These are phyloP conservation scores for Conticribra weissflogii DNA, from an alignment of 108 stramenopile genomes.

Conservation along the genomic window DNA sequence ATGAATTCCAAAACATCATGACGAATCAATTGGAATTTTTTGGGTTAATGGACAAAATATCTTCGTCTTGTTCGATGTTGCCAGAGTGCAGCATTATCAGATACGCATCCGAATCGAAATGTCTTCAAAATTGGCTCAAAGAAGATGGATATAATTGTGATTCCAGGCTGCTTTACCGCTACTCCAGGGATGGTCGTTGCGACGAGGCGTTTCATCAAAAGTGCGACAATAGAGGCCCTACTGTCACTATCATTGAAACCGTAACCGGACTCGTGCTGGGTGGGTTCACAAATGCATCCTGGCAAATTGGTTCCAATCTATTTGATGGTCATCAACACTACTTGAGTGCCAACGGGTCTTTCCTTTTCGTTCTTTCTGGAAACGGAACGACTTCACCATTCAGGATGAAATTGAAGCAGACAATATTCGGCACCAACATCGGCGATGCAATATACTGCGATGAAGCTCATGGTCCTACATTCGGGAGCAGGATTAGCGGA, in stretches of 20 bases:
- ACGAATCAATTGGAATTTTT: constrained; percentile 20
- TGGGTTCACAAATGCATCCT: constrained; percentile 14
- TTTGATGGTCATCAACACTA: no score
- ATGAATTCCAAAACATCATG: constrained; percentile 18
- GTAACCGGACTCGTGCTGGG: constrained; percentile 10
- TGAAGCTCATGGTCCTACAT: constrained; percentile 6
- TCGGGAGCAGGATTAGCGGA: constrained; percentile 9
- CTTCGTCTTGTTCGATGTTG: no score
- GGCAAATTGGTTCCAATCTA: constrained; percentile 5
- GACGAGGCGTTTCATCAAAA: background rate
- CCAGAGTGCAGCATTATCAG: constrained; percentile 22
- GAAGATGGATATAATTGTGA: constrained; percentile 8
- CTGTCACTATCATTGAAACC: constrained; percentile 24
- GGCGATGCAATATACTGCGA: constrained; percentile 9
- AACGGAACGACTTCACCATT: constrained; percentile 3
- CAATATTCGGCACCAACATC: no score
- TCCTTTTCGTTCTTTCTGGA: constrained; percentile 23
- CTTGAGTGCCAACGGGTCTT: constrained; percentile 21
- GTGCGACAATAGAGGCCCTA: constrained; percentile 7
- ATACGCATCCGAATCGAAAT: background rate
- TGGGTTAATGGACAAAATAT: background rate
- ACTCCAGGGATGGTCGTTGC: constrained; percentile 13
- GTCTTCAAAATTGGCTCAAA: constrained; percentile 15
- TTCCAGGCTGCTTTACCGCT: constrained; percentile 13
- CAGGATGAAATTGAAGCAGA: background rate